Evolutionary conservation across 495 filamentous ascomycete species (phyloP), one percentile per base, ranked within the genome.

Genomic region (Letharia columbiana): DNA sequence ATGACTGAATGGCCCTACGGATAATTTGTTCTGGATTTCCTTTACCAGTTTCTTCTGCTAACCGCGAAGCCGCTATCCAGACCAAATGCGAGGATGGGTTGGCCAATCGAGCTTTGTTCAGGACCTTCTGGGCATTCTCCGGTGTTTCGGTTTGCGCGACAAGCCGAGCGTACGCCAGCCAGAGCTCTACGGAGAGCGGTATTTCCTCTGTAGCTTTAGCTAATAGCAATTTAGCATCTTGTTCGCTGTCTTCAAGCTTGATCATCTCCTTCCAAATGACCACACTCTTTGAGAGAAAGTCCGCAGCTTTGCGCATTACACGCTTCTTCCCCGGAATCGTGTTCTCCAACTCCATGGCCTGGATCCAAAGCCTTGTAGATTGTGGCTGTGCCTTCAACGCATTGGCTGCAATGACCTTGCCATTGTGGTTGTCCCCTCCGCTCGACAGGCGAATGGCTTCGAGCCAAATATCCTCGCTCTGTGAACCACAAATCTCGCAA

Each of bases 231-330:
- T 86, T 83, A 11, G 93, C 94, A 77, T 96, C 91, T 10, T 86
- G 87, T 1, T 89, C 85, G 69, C 94, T 88, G 65, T 96, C 92
- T 71, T 96, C 93, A 50, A 97, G 78, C 68, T 98, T 98, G 54
- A 98, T 92, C n/a, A 92, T 87, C 72, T 94, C 90, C 74, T 97
- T 98, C 94, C 94, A 99, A 42, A 99, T 83, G 40, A 88, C 86
- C 37, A 97, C 92, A 0, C 93, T 97, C 69, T 95, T 89, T 4
- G 89, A 92, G 60, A 95, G 89, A 70, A 92, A 86, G 72, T 97
- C 87, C 54, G 98, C 80, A 33, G 95, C 94, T 71, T 91, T 89
- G 65, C 91, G 82, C 40, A 96, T 81, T 20, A 99, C 95, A 70
- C 91, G 86, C 78, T 97, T 98, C 76, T 91, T 93, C 1, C 89